A percentile compares a stretch with the other conserved stretches of the same genome.
These are phyloP conservation scores for Metarhizium rileyi DNA, from an alignment of 2,329 filamentous ascomycete genomes.

Conservation along the genomic window DNA sequence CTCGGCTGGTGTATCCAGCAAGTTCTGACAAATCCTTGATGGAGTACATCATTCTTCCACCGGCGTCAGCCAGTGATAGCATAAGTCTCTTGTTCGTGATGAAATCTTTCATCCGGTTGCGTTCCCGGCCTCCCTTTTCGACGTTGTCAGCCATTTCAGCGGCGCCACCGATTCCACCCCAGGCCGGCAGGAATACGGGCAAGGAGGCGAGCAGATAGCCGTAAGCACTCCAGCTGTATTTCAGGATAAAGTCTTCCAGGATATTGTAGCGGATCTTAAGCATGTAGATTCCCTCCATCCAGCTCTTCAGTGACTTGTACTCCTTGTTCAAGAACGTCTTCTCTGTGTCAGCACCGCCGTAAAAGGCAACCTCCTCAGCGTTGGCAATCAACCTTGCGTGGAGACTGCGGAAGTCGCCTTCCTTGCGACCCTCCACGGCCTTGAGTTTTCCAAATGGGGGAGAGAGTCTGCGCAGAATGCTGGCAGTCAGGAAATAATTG, in stretches of 20 bases:
- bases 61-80: constrained; percentile 92
- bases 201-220: constrained; percentile 89
- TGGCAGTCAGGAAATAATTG: constrained; percentile 92
- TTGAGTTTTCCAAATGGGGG: constrained; percentile 96
- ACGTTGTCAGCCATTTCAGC: constrained; percentile 50
- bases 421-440: constrained; percentile 86
- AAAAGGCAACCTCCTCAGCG: constrained; percentile 95
- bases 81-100: constrained; percentile 98
- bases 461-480: constrained; percentile 76
- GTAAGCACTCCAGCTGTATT: constrained; percentile 98
- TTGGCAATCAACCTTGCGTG: constrained; percentile 92
- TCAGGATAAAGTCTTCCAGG: constrained; percentile 93
- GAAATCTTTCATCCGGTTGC: constrained; percentile 92
- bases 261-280: constrained; percentile 98
- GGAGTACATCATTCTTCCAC: constrained; percentile 98
- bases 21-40: constrained; percentile 97
- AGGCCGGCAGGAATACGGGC: constrained; percentile 87
- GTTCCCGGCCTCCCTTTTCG: constrained; percentile 53
- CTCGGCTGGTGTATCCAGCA: constrained; percentile 88
- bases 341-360: constrained; percentile 90
- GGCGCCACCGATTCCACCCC: constrained; percentile 74
- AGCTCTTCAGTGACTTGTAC: constrained; percentile 84
- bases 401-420: constrained; percentile 87
- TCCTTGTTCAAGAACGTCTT: constrained; percentile 85
- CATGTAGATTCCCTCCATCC: constrained; percentile 98